Conservation (phyloP, 169 alveolate species). For the Ophryocystis elektroscirrha region DNA sequence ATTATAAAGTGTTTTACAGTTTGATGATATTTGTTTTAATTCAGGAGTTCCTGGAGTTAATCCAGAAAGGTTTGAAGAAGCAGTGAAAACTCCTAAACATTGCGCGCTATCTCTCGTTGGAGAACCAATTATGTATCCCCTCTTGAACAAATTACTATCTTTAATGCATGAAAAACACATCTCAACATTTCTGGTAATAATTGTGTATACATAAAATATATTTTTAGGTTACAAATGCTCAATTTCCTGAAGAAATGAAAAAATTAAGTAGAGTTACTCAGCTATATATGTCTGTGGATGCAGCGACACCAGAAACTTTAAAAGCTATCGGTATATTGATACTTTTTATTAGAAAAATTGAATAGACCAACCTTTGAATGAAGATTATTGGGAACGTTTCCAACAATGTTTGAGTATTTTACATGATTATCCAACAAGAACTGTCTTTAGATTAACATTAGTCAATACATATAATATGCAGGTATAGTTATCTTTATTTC, state of each 20-base stretch:
- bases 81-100: constrained; percentile 31
- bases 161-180: constrained; percentile 42
- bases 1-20: too few species aligned
- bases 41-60: neutral
- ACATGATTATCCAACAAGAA: constrained; percentile 39
- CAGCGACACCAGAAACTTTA: constrained; percentile 35
- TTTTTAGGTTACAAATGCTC: constrained; percentile 62
- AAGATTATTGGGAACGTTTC: constrained; percentile 58
- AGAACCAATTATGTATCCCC: constrained; percentile 58
- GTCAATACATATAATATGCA: constrained; percentile 20
- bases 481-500: neutral
- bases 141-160: constrained; percentile 42
- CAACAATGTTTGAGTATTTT: constrained; percentile 35
- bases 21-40: neutral
- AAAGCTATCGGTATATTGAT: constrained; percentile 13
- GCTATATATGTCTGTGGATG: constrained; percentile 45
- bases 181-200: constrained; percentile 47
- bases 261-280: constrained; percentile 21
- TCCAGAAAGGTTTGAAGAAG: constrained; percentile 1
- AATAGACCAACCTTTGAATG: constrained; percentile 47
- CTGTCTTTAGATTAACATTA: constrained; percentile 44
- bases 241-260: constrained; percentile 50
- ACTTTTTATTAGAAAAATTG: neutral
- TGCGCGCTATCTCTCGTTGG: constrained; percentile 62
- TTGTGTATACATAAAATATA: too few species aligned